Base-by-base conservation (phyloP, 2,329 filamentous ascomycete genomes). In the Graphiopsis chlorocephala region DNA sequence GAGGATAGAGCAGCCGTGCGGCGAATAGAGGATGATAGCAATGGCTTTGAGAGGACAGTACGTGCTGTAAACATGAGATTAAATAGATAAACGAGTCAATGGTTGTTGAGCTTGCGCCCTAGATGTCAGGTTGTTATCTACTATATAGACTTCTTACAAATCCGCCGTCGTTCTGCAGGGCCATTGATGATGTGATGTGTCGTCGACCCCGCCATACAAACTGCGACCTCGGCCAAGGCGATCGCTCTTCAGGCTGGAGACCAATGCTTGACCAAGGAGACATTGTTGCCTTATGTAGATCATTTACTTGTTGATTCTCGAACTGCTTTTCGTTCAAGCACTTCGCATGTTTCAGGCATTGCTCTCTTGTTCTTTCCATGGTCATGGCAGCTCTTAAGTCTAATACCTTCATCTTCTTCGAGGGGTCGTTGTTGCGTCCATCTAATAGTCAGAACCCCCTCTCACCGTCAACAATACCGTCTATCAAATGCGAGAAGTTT, bases 111-210 rank as follows among this genome's bases (percentile, higher is more conserved):
- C 38, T 45, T 45, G 38, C 38, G 38, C 38, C 38, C 38, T 45
- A n/a, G 20, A n/a, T 33, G 38, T 45, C 20, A 45, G 38, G 38
- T 20, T n/a, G 10, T 45, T 45, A 20, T 45, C n/a, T 33, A 25
- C 7, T 33, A 14, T 2, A 56, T 38, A 26, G 38, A 15, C 31
- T 2, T 53, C 50, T 56, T 56, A 56, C 53, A 33, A 56, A 56
- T 56, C 50, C 31, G 31, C 53, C 31, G 28, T 33, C 17, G 2
- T 20, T 20, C 17, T 8, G 53, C 11, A 26, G 29, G 31, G 29
- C 59, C 45, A 61, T 61, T 61, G 59, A 38, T 47, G 59, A 38
- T 47, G 47, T 61, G 59, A 35, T 35, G 50, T 53, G 20, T 35
- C n/a, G 29, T n/a, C n/a, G 48, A 60, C 57, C 57, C 57, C 57